Conservation (phyloP, 352 stramenopile genomes). For the Aphanomyces astaci region DNA sequence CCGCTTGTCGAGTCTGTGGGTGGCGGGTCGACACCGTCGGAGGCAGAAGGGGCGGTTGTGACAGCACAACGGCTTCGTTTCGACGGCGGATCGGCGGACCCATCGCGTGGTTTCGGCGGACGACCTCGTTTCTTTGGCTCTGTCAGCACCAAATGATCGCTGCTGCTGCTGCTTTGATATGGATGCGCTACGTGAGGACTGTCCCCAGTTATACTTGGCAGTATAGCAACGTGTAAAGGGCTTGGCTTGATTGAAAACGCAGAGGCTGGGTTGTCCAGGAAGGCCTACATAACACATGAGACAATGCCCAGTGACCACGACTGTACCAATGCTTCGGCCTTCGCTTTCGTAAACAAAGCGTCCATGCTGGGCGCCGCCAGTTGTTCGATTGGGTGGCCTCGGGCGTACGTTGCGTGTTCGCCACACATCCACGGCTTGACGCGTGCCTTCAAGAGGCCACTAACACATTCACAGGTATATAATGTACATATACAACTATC, state of each 20-base stretch:
- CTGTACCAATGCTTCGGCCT: not conserved
- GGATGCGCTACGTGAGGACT: not conserved
- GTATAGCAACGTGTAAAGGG: too few species aligned
- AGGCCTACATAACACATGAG: not conserved
- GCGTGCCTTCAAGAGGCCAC: not conserved
- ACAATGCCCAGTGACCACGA: too few species aligned
- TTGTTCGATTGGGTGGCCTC: not conserved
- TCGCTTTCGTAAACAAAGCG: not conserved
- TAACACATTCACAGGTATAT: too few species aligned
- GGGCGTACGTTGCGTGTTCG: not conserved
- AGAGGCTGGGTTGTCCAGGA: not conserved
- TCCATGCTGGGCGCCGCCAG: not conserved
- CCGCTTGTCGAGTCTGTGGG: too few species aligned
- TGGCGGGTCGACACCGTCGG: too few species aligned
- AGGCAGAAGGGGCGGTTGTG: not conserved
- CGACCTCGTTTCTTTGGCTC: not conserved
- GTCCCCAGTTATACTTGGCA: not conserved
- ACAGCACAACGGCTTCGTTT: not conserved
- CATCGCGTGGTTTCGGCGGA: not conserved
- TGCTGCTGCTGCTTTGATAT: not conserved
- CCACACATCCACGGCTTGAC: not conserved
- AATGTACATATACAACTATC: too few species aligned
- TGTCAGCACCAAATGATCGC: not conserved
- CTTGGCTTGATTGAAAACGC: too few species aligned
- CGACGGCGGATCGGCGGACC: not conserved